Evolutionary conservation across 2,329 filamentous ascomycete genomes (phyloP).

Genomic region (Alternaria viburni): DNA sequence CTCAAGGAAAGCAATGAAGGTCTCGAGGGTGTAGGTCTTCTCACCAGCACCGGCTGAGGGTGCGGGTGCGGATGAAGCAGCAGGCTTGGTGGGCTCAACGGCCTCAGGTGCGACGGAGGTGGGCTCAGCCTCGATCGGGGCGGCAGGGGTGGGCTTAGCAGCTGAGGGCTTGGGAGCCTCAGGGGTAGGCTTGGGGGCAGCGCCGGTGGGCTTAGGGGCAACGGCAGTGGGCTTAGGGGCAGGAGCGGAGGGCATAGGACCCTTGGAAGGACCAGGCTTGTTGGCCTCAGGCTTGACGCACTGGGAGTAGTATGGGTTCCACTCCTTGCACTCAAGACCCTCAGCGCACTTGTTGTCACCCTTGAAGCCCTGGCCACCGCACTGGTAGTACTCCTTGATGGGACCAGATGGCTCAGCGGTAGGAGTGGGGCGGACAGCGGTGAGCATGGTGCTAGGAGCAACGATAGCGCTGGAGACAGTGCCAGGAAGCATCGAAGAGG

Average conservation of each 20-base stretch:
- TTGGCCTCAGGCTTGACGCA: constrained; percentile 39
- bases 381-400: constrained; percentile 44
- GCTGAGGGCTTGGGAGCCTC: background rate
- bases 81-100: constrained; percentile 11
- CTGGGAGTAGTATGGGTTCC: constrained; percentile 56
- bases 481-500: constrained; percentile 6
- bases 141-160: background rate
- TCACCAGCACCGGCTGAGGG: constrained; percentile 11
- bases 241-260: constrained; percentile 9
- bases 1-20: constrained; percentile 22
- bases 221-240: constrained; percentile 7
- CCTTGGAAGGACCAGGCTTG: constrained; percentile 16
- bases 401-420: constrained; percentile 20
- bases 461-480: constrained; percentile 1
- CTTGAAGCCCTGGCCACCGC: constrained; percentile 52
- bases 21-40: constrained; percentile 27
- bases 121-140: constrained; percentile 2
- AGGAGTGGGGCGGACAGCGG: constrained; percentile 26
- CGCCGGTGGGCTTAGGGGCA: background rate
- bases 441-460: constrained; percentile 30
- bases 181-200: constrained; percentile 1
- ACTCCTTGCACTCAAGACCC: constrained; percentile 49
- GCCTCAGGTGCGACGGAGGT: constrained; percentile 8
- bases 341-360: constrained; percentile 49
- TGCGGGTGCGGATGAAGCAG: constrained; percentile 1